Evolutionary conservation across 352 stramenopile species (phyloP), one percentile per base, ranked within the genome.

Genomic region (Discostella stelligera): DNA sequence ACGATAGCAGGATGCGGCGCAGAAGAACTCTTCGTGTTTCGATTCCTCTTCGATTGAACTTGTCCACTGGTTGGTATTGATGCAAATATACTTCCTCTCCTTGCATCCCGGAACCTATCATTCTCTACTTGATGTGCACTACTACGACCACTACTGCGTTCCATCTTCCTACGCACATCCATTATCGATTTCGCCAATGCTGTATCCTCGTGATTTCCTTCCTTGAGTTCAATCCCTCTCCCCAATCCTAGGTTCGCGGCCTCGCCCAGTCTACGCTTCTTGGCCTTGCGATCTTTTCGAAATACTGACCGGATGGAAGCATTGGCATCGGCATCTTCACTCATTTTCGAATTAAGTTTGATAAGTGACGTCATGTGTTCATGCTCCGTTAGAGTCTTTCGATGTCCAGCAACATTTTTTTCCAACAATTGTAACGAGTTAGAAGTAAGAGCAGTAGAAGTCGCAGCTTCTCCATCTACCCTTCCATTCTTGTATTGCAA

Each of bases 261-360:
- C 13, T 85, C 60, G 18, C 66, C 50, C n/a, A 86, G 25, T 68
- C 78, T 16, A 16, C 62, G 48, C 54, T 82, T 85, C 68, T 89
- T 89, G 0, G 66, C 63, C 53, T 86, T 84, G n/a, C 88, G 62
- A 61, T 90, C 79, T 27, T 66, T 83, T 25, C 88, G 54, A 82
- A 85, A 90, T 3, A 16, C n/a, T n/a, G 56, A 63, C 52, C 88
- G 79, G 27, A 92, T 79, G 13, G 53, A 46, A n/a, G 86, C 78
- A 79, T 92, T 92, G 11, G 39, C 58, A 72, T 71, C 73, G 6
- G 80, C 73, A 82, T 94, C 86, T 23, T 86, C 62, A 21, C 74
- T 77, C 39, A 80, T 80, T 60, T 71, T 69, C 9, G 66, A 32
- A 71, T 89, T 89, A 6, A 87, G 44, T 30, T 71, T 30, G 67